phyloP scores from a whole-genome alignment of 169 alveolate genomes.

The Ichthyophthirius multifiliis region DNA sequence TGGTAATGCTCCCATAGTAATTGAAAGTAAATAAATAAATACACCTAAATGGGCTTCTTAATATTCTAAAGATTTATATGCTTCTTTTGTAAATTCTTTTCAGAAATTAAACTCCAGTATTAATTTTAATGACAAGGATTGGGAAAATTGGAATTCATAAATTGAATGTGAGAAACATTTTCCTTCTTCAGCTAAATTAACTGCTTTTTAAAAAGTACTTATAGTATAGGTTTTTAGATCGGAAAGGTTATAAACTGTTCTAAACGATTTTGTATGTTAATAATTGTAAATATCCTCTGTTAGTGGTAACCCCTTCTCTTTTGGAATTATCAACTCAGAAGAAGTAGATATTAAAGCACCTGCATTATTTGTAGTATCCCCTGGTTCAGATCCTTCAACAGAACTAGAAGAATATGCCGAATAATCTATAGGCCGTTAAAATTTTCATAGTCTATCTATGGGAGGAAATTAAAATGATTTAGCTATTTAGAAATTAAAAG shows the following conservation, averaged over 20 bases:
- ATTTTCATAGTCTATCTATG: conserved; percentile 88
- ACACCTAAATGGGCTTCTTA: conserved; percentile 82
- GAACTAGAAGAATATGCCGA: conserved; percentile 92
- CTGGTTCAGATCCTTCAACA: conserved; percentile 92
- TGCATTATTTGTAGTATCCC: conserved; percentile 84
- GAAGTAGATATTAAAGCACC: no score
- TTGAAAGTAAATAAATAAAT: conserved; percentile 44
- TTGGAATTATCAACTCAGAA: conserved; percentile 60
- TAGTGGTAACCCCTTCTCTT: conserved; percentile 83
- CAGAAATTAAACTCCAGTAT: conserved; percentile 56
- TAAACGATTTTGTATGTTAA: conserved; percentile 81
- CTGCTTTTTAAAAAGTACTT: conserved; percentile 85
- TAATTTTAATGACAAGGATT: conserved; percentile 39
- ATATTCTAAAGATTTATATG: conserved; percentile 80
- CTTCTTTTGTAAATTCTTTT: conserved; percentile 73
- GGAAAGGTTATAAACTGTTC: conserved; percentile 88
- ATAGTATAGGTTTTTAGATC: conserved; percentile 89
- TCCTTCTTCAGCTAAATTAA: conserved; percentile 40
- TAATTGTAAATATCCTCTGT: conserved; percentile 71
- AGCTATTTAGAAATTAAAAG: conserved; percentile 74
- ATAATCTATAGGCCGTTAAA: conserved; percentile 68
- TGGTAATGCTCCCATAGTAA: conserved; percentile 74
- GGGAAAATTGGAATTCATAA: conserved; percentile 73
- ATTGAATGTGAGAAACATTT: conserved; percentile 40
- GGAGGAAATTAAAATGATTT: conserved; percentile 91